Evolutionary conservation across 495 filamentous ascomycete species (phyloP).

Genomic region (Peziza echinospora): DNA sequence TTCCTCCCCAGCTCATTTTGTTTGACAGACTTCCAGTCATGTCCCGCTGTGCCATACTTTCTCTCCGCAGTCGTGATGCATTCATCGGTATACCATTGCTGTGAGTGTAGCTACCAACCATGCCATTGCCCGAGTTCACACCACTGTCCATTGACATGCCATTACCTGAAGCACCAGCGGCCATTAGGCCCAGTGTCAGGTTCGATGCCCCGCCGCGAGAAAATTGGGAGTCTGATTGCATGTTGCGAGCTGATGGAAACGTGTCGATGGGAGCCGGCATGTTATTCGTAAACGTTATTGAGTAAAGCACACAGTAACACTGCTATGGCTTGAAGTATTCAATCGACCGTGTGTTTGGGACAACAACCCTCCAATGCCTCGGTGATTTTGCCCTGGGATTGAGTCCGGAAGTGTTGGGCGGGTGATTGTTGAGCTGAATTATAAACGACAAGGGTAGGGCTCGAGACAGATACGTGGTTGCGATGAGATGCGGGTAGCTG

Average conservation of each 20-base stretch:
- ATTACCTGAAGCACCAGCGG: slow-evolving; percentile 11
- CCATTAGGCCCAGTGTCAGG: slow-evolving; percentile 16
- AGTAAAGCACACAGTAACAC: too few species aligned
- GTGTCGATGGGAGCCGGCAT: slow-evolving; percentile 20
- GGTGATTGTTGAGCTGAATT: neutral
- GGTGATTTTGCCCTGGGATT: too few species aligned
- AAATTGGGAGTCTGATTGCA: slow-evolving; percentile 5
- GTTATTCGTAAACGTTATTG: too few species aligned
- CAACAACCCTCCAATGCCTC: too few species aligned
- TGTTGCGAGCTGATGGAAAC: slow-evolving; percentile 12
- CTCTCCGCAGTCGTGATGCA: slow-evolving; percentile 33
- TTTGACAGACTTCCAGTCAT: slow-evolving; percentile 68
- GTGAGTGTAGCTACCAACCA: slow-evolving; percentile 14
- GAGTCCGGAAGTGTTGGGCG: too few species aligned
- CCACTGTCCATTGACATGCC: slow-evolving; percentile 5
- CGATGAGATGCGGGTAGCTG: neutral
- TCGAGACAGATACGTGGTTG: neutral
- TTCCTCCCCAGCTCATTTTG: slow-evolving; percentile 94
- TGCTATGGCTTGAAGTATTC: too few species aligned
- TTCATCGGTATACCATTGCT: slow-evolving; percentile 19
- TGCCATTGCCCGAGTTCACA: slow-evolving; percentile 6
- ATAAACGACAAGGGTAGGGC: too few species aligned
- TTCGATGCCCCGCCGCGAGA: slow-evolving; percentile 6
- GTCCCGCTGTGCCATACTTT: slow-evolving; percentile 30
- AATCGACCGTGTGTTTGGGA: too few species aligned